Base-by-base conservation (phyloP, 345 rosid genomes). In the Rhizophora apiculata region DNA sequence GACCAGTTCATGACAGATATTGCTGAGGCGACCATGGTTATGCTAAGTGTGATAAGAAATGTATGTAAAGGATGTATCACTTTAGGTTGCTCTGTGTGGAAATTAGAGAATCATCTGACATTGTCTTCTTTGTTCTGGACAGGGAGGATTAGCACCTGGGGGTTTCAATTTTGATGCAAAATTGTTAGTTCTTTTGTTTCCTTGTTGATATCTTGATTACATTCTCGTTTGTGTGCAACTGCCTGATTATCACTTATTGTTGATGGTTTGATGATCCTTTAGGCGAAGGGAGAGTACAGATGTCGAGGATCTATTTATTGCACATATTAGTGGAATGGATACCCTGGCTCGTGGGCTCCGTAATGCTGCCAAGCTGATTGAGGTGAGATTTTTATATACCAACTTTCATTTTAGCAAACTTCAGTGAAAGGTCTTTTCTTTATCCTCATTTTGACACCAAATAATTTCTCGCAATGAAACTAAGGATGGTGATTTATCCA, bases 161-260 rank as follows among this genome's bases (percentile, higher is more conserved):
- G 99, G 99, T 34, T 90, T 92, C 88, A 88, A 95, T 83, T 95
- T 95, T 36, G 99, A 95, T 71, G 98, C 99, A 34, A 95, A 95
- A 87, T 72, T 92, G 96, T 95, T 53, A 80, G 89, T 62, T 32
- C 49, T 65, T 36, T 71, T 52, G 30, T 53, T 60, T 39, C 62
- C 48, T 32, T 39, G 6, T 16, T 69, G 32, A 39, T 60, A 32
- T 48, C 20, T 34, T 19, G 13, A 56, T 16, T 37, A 4, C 34
- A 8, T 22, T 36, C 62, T 64, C 67, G 11, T 61, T 52, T 24
- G 39, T 8, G 34, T 36, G 31, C 46, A n/a, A 3, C 19, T 30
- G 21, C 55, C 58, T 48, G 29, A 0, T 32, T 2, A 19, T 9
- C 26, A 54, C 43, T 56, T 6, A 34, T 18, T 21, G 29, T 22